A percentile compares a stretch with the other conserved stretches of the same genome.
These are phyloP conservation scores for Ormosia emarginata DNA, from an alignment of 306 rosid genomes.

Conservation along the genomic window DNA sequence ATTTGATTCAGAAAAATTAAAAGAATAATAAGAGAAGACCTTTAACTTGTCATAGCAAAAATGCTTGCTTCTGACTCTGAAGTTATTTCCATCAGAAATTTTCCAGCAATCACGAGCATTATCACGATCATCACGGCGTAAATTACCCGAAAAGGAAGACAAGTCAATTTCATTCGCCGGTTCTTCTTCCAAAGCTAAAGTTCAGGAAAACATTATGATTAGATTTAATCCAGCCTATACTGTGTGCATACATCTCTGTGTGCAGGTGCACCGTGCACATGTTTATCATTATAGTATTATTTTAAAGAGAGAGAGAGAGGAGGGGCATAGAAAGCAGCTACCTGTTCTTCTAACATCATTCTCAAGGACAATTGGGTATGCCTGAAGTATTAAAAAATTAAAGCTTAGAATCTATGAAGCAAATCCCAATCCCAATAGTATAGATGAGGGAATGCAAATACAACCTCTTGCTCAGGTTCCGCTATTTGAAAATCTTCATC, in stretches of 20 bases:
- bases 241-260: slow-evolving; percentile 5
- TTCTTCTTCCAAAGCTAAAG: slow-evolving; percentile 79
- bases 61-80: slow-evolving; percentile 92
- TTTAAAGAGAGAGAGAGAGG: neutral
- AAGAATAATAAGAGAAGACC: slow-evolving; percentile 46
- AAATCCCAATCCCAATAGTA: neutral
- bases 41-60: slow-evolving; percentile 83
- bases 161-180: slow-evolving; percentile 68
- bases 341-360: slow-evolving; percentile 66
- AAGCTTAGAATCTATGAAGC: slow-evolving; percentile 16
- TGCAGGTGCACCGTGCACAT: neutral
- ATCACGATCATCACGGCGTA: slow-evolving; percentile 75
- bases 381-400: slow-evolving; percentile 42
- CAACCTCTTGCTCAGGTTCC: slow-evolving; percentile 86
- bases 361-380: slow-evolving; percentile 52
- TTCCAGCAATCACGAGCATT: slow-evolving; percentile 94
- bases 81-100: slow-evolving; percentile 90
- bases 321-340: slow-evolving; percentile 24
- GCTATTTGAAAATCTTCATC: slow-evolving; percentile 95
- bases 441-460: slow-evolving; percentile 12
- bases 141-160: slow-evolving; percentile 84
- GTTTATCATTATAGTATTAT: neutral
- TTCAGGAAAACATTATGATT: slow-evolving; percentile 35
- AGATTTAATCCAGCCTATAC: slow-evolving; percentile 15
- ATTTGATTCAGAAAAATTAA: neutral